A percentile compares a stretch with the other conserved stretches of the same genome.
Evolutionary conservation across 148 eudicot genomes (phyloP).

Genomic region (Euryodendron excelsum): DNA sequence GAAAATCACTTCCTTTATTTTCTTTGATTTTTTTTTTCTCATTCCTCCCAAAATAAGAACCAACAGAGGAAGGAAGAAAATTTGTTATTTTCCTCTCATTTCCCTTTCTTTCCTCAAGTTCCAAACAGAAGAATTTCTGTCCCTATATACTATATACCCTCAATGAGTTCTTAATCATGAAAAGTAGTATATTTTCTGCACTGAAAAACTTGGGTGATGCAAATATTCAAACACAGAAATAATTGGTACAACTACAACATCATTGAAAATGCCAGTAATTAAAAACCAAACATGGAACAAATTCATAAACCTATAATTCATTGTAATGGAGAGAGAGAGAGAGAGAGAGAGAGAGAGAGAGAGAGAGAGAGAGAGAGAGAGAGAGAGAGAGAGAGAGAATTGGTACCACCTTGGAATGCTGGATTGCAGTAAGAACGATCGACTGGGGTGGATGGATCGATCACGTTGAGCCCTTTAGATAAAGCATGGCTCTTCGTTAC

Average conservation of each 20-base stretch:
- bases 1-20: too few species aligned
- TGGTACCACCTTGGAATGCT: conserved; percentile 55
- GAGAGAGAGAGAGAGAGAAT: not conserved
- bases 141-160: not conserved
- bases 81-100: too few species aligned
- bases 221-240: not conserved
- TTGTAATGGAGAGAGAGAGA: too few species aligned
- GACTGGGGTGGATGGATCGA: conserved; percentile 29
- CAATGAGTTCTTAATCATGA: not conserved
- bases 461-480: conserved; percentile 26
- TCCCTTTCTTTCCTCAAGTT: too few species aligned
- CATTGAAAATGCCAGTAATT: not conserved
- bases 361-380: not conserved
- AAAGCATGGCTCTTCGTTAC: conserved; percentile 23
- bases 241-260: not conserved
- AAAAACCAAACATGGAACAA: not conserved
- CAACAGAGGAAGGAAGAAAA: too few species aligned
- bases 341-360: too few species aligned
- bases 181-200: not conserved
- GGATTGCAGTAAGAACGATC: conserved; percentile 56
- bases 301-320: not conserved
- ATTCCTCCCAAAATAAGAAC: too few species aligned
- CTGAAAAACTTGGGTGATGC: not conserved
- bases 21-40: too few species aligned
- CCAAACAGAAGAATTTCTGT: not conserved